Percentiles rank a stretch among this genome's conserved stretches.
Conservation (phyloP, 768 basidiomycete genomes). For the Tylopilus subfusipes region DNA sequence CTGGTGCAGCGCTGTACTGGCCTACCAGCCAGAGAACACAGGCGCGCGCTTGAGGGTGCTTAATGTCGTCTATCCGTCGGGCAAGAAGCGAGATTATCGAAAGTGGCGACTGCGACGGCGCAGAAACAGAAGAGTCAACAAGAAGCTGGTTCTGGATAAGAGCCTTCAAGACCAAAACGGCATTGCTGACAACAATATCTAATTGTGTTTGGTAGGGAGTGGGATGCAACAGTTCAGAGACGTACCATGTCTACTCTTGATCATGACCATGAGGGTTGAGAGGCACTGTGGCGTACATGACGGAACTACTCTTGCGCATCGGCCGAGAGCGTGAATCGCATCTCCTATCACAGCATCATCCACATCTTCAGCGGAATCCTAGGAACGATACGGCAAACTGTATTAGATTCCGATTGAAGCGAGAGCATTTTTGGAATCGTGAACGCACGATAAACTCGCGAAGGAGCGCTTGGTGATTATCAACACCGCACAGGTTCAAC, state of each 20-base stretch:
- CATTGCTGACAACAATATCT: conserved; percentile 77
- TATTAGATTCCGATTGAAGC: background rate
- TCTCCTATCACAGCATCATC: conserved; percentile 69
- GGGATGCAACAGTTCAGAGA: conserved; percentile 4
- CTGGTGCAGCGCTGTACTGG: conserved; percentile 61
- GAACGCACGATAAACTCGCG: conserved; percentile 78
- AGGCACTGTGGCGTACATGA: conserved; percentile 71
- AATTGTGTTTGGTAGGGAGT: conserved; percentile 3
- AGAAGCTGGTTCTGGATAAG: conserved; percentile 70
- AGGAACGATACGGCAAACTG: background rate
- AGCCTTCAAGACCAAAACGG: conserved; percentile 81
- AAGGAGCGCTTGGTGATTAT: conserved; percentile 69
- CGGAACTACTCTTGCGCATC: conserved; percentile 64
- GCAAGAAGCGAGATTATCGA: conserved; percentile 79
- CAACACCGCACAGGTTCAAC: conserved; percentile 56
- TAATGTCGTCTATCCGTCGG: conserved; percentile 71
- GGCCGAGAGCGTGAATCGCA: conserved; percentile 76
- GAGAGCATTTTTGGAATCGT: background rate
- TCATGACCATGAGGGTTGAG: conserved; percentile 70
- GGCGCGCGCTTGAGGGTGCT: conserved; percentile 76
- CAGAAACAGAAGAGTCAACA: conserved; percentile 29
- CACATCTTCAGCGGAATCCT: conserved; percentile 82
- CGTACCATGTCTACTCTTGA: conserved; percentile 72
- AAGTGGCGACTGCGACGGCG: conserved; percentile 41
- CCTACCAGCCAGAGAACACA: conserved; percentile 93